These are phyloP conservation scores for Mycena latifolia DNA, from an alignment of 768 basidiomycete genomes.

Conservation along the genomic window DNA sequence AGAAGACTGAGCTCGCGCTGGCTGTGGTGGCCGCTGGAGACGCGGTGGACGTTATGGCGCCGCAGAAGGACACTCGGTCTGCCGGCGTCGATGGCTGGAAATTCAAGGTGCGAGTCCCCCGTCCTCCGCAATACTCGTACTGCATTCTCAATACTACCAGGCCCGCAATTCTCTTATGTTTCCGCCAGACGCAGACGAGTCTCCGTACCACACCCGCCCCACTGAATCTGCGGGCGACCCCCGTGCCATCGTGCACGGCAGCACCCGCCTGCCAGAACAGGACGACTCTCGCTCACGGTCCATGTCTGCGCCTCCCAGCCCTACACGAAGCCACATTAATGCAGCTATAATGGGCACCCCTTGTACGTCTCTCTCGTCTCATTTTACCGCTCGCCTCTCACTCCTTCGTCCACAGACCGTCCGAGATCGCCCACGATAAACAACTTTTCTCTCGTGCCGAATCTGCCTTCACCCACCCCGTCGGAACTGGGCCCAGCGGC, in stretches of 20 bases:
- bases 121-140: background rate
- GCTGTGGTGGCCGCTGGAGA: constrained; percentile 7
- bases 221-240: constrained; percentile 53
- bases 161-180: constrained; percentile 97
- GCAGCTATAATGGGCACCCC: constrained; percentile 95
- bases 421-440: constrained; percentile 66
- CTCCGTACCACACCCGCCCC: constrained; percentile 72
- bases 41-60: constrained; percentile 84
- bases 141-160: constrained; percentile 54
- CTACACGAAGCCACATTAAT: constrained; percentile 89
- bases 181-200: constrained; percentile 88
- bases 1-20: constrained; percentile 25
- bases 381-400: constrained; percentile 12
- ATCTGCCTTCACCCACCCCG: constrained; percentile 89
- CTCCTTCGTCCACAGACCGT: constrained; percentile 61
- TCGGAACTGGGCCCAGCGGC: constrained; percentile 83
- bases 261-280: constrained; percentile 85
- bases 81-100: constrained; percentile 87
- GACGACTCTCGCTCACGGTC: constrained; percentile 63
- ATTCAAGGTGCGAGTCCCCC: constrained; percentile 70
- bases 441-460: constrained; percentile 84
- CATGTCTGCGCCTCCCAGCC: constrained; percentile 81
- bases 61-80: constrained; percentile 76
- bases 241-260: constrained; percentile 80
- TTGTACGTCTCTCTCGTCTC: constrained; percentile 67